These are phyloP conservation scores for Irpex lacteus DNA, from an alignment of 1,284 basidiomycete genomes.

Conservation along the genomic window DNA sequence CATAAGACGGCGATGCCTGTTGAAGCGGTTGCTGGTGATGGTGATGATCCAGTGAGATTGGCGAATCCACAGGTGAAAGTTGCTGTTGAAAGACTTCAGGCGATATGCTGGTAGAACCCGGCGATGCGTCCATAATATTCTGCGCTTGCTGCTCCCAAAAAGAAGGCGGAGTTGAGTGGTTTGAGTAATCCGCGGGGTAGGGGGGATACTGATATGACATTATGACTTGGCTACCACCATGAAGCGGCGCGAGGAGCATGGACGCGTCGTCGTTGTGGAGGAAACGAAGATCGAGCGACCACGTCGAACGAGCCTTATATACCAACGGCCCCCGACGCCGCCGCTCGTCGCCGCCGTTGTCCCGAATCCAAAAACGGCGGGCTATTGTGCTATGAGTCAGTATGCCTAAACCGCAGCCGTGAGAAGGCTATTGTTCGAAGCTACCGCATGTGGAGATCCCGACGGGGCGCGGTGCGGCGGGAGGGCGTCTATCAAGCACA, in stretches of 20 bases:
- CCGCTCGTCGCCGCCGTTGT: slow-evolving; percentile 11
- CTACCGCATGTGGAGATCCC: slow-evolving; percentile 8
- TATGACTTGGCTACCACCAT: slow-evolving; percentile 5
- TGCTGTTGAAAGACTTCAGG: slow-evolving; percentile 1
- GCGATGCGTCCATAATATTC: neutral
- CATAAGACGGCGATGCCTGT: neutral
- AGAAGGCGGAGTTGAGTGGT: slow-evolving; percentile 7
- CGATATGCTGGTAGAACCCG: slow-evolving; percentile 4
- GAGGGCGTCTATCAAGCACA: neutral
- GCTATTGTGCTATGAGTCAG: slow-evolving; percentile 6
- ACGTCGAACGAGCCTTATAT: slow-evolving; percentile 8
- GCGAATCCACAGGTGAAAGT: slow-evolving; percentile 3
- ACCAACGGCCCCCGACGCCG: slow-evolving; percentile 9
- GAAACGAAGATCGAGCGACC: slow-evolving; percentile 1
- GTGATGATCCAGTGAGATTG: neutral
- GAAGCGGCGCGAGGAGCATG: slow-evolving; percentile 10
- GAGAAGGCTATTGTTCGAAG: slow-evolving; percentile 6
- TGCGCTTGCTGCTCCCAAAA: slow-evolving; percentile 10
- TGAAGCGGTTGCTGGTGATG: neutral
- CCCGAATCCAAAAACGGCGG: slow-evolving; percentile 7
- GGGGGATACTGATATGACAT: slow-evolving; percentile 13
- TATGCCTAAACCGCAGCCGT: slow-evolving; percentile 2
- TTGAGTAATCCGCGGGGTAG: slow-evolving; percentile 1
- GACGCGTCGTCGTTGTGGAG: slow-evolving; percentile 11
- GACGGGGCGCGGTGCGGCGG: slow-evolving; percentile 4